phyloP scores from a whole-genome alignment of 495 filamentous ascomycete genomes.

The Xylaria venustula region DNA sequence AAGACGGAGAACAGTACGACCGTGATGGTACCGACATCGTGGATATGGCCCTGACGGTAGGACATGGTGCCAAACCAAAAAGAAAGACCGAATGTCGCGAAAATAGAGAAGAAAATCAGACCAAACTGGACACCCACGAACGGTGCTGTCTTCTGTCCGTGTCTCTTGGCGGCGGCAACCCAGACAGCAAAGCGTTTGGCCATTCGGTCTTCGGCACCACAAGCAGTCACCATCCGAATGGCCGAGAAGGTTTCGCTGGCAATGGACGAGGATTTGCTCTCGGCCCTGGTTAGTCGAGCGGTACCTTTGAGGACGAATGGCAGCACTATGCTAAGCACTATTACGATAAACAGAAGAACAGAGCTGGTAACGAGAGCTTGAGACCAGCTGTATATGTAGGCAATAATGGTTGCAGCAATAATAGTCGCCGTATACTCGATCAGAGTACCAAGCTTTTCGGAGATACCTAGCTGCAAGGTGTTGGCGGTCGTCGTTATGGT shows the following conservation, averaged over 20 bases:
- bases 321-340: conserved; percentile 53
- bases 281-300: conserved; percentile 35
- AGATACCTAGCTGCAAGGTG: conserved; percentile 58
- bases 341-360: conserved; percentile 53
- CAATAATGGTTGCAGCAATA: conserved; percentile 46
- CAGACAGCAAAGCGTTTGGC: conserved; percentile 51
- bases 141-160: conserved; percentile 48
- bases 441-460: conserved; percentile 49
- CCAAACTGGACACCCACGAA: conserved; percentile 39
- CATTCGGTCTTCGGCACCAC: conserved; percentile 59
- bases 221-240: conserved; percentile 62
- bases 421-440: conserved; percentile 44
- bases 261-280: conserved; percentile 54
- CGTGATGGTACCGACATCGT: conserved; percentile 44
- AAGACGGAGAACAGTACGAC: conserved; percentile 58
- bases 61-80: conserved; percentile 56
- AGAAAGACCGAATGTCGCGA: conserved; percentile 41
- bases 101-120: conserved; percentile 42
- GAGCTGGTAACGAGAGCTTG: conserved; percentile 57
- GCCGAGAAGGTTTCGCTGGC: conserved; percentile 57
- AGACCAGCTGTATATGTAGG: conserved; percentile 57
- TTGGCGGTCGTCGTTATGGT: conserved; percentile 63
- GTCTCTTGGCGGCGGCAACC: conserved; percentile 55
- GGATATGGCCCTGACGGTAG: conserved; percentile 37
- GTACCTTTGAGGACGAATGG: conserved; percentile 60